Conservation (phyloP, 352 stramenopile species). For the Globisporangium abappressorium region DNA sequence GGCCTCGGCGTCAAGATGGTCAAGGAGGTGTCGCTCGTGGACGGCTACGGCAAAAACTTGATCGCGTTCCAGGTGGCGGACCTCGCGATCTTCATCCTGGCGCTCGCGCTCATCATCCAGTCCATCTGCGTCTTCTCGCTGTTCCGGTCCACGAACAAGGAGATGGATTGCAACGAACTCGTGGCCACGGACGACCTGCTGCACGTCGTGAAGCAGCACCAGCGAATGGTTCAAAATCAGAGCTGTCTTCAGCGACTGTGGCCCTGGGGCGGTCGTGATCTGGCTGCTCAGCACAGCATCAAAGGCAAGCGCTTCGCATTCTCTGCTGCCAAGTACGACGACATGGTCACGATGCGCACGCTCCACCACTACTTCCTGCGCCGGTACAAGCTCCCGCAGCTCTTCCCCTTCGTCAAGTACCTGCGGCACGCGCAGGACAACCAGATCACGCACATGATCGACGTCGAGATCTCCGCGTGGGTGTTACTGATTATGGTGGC, state of each 20-base stretch:
- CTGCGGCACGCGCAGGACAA: conserved; percentile 63
- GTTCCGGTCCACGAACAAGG: conserved; percentile 32
- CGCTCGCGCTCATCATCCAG: conserved; percentile 49
- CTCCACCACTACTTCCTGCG: conserved; percentile 43
- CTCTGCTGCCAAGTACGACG: too few relatives aligned
- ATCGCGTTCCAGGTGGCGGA: conserved; percentile 52
- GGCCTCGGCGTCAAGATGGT: conserved; percentile 45
- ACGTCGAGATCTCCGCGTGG: conserved; percentile 70
- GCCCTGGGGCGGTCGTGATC: too few relatives aligned
- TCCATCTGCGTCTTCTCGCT: conserved; percentile 38
- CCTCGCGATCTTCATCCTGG: conserved; percentile 51
- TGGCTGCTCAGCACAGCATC: too few relatives aligned
- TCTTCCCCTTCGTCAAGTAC: conserved; percentile 74
- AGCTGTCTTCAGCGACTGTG: too few relatives aligned
- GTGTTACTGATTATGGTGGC: conserved; percentile 42
- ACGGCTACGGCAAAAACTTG: conserved; percentile 28
- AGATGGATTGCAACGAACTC: conserved; percentile 34
- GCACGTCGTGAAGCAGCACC: conserved; percentile 9
- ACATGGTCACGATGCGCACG: conserved; percentile 26
- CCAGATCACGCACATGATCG: conserved; percentile 77
- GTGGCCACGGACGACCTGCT: conserved; percentile 40
- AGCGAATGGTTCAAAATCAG: not conserved
- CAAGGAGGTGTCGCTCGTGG: conserved; percentile 29
- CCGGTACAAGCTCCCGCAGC: conserved; percentile 36
- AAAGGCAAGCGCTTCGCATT: too few relatives aligned